Conservation (phyloP, 805 yeast species). For the Cyberlindnera americana region DNA sequence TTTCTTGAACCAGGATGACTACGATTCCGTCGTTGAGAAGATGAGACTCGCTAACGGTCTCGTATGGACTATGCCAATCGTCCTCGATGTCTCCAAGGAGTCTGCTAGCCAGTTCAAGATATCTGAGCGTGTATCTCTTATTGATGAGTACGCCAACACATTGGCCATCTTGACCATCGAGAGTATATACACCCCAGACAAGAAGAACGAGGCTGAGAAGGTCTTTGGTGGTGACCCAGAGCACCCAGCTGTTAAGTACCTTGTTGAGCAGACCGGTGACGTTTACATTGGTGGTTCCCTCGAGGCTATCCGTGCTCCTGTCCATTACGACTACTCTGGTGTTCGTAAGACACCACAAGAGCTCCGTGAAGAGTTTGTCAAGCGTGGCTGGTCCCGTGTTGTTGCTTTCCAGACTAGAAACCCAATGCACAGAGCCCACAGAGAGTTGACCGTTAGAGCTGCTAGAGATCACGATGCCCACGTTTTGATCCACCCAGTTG, state of each 20-base stretch:
- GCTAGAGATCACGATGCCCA: constrained; percentile 90
- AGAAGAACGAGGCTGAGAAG: constrained; percentile 70
- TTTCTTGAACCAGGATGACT: constrained; percentile 61
- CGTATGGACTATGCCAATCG: constrained; percentile 92
- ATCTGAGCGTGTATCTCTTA: constrained; percentile 66
- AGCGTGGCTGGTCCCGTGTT: constrained; percentile 80
- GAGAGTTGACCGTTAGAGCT: constrained; percentile 93
- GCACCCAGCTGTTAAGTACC: constrained; percentile 85
- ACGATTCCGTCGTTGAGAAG: constrained; percentile 57
- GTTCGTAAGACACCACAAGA: constrained; percentile 88
- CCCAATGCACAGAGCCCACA: constrained; percentile 98
- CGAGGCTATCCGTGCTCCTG: constrained; percentile 80
- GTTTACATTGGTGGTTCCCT: constrained; percentile 84
- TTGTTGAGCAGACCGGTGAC: constrained; percentile 72
- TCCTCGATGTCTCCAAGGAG: constrained; percentile 64
- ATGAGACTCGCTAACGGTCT: constrained; percentile 73
- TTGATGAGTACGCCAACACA: constrained; percentile 76
- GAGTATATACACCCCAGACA: constrained; percentile 80
- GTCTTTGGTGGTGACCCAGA: constrained; percentile 97
- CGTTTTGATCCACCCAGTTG: constrained; percentile 93
- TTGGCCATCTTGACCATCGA: constrained; percentile 78
- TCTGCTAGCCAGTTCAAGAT: constrained; percentile 41
- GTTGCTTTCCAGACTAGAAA: constrained; percentile 98
- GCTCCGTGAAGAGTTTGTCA: constrained; percentile 76
- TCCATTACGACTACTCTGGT: constrained; percentile 86